phyloP scores from a whole-genome alignment of 345 rosid species.

The Lagerstroemia speciosa region DNA sequence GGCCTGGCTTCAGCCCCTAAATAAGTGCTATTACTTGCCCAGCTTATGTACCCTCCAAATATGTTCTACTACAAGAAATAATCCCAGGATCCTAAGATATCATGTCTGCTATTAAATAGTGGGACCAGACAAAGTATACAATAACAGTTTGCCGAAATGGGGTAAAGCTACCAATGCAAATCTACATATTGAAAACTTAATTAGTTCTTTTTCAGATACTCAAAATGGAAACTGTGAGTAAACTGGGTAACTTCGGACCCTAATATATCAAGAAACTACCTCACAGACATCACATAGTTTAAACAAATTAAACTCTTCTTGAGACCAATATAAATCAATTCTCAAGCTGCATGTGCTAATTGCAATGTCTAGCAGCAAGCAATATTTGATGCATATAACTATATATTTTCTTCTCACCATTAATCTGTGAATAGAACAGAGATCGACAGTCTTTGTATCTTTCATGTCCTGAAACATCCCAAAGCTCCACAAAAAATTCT shows the following conservation, averaged over 20 bases:
- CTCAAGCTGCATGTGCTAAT: not conserved
- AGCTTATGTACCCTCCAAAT: not conserved
- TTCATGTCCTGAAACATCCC: slow-evolving; percentile 99
- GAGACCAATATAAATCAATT: not conserved
- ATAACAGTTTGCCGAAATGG: not conserved
- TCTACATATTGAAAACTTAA: not conserved
- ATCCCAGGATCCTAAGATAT: not conserved
- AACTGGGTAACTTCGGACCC: not conserved
- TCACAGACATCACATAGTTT: not conserved
- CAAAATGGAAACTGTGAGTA: not conserved
- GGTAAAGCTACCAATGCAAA: not conserved
- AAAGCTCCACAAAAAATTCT: slow-evolving; percentile 95
- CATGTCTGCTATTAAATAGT: not conserved
- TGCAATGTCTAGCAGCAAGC: not conserved
- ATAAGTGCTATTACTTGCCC: not conserved
- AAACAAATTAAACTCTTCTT: not conserved
- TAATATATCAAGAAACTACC: not conserved
- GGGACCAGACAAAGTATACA: not conserved
- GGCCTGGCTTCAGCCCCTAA: not conserved
- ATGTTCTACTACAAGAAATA: not conserved
- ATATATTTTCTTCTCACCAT: slow-evolving; percentile 38
- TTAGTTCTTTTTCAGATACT: not conserved
- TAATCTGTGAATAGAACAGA: slow-evolving; percentile 85
- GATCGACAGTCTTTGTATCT: slow-evolving; percentile 96
- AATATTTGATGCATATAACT: not conserved